A percentile compares a stretch with the other conserved stretches of the same genome.
phyloP scores from a whole-genome alignment of 108 stramenopile species.

The Aurantiochytrium sp. region DNA sequence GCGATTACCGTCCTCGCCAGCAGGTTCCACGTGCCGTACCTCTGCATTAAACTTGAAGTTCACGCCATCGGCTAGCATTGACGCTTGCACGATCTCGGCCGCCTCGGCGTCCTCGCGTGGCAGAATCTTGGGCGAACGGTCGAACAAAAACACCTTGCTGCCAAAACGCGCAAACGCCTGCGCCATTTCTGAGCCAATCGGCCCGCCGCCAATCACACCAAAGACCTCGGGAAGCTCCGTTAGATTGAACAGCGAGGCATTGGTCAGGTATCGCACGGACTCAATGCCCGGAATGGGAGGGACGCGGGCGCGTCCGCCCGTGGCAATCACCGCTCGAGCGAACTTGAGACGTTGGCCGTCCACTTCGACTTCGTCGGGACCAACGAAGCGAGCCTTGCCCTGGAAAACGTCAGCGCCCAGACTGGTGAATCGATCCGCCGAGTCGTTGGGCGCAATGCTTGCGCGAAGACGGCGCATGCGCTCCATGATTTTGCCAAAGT shows the following conservation, averaged over 20 bases:
- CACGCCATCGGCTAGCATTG: conserved; percentile 65
- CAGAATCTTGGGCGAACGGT: conserved; percentile 29
- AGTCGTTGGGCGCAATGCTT: conserved; percentile 69
- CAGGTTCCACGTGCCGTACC: not conserved
- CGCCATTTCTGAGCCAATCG: conserved; percentile 92
- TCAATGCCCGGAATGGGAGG: conserved; percentile 65
- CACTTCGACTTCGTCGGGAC: conserved; percentile 50
- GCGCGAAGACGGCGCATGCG: conserved; percentile 64
- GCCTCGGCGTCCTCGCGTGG: conserved; percentile 25
- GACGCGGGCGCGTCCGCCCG: conserved; percentile 70
- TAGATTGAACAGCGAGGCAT: conserved; percentile 80
- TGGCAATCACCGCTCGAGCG: conserved; percentile 76
- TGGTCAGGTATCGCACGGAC: conserved; percentile 76
- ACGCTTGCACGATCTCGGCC: conserved; percentile 39
- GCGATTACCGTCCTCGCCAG: not conserved
- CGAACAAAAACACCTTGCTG: conserved; percentile 70
- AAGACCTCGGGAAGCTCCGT: conserved; percentile 71
- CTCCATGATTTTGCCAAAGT: conserved; percentile 75
- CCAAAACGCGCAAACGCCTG: conserved; percentile 86
- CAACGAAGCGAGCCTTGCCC: conserved; percentile 52
- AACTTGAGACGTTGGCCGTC: conserved; percentile 44
- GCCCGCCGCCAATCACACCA: conserved; percentile 83
- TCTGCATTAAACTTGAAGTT: conserved; percentile 37
- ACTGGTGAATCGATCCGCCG: conserved; percentile 60
- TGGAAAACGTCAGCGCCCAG: conserved; percentile 53